These are phyloP conservation scores for Aspergillus hortae DNA, from an alignment of 2,329 filamentous ascomycete genomes.

Conservation along the genomic window DNA sequence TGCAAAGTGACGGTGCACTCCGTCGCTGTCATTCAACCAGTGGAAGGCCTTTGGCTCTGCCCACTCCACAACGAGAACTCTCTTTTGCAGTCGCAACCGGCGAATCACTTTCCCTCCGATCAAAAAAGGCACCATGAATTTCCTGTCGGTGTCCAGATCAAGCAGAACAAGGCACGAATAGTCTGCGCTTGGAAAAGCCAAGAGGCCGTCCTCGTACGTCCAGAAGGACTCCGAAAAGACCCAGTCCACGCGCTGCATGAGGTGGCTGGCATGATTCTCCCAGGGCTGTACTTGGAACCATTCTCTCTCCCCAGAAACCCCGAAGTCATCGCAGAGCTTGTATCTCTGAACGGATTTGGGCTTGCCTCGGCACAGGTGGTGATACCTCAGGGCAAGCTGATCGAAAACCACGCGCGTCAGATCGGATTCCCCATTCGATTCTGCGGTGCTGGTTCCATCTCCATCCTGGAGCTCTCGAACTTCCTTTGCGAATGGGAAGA, in stretches of 20 bases:
- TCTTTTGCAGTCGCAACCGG: conserved; percentile 51
- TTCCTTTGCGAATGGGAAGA: conserved; percentile 55
- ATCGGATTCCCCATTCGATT: conserved; percentile 3
- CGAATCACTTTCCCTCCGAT: conserved; percentile 50
- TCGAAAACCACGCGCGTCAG: conserved; percentile 42
- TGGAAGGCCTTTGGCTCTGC: conserved; percentile 52
- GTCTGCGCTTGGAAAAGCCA: conserved; percentile 50
- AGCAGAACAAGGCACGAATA: conserved; percentile 41
- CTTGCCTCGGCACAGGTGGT: conserved; percentile 48
- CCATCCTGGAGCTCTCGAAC: conserved; percentile 36
- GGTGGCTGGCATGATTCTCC: conserved; percentile 39
- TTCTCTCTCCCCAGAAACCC: conserved; percentile 32
- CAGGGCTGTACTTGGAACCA: conserved; percentile 42
- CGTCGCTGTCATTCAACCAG: conserved; percentile 50
- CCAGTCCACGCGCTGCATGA: conserved; percentile 27
- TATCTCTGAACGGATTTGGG: conserved; percentile 48
- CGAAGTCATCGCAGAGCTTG: conserved; percentile 36
- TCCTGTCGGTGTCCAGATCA: conserved; percentile 47
- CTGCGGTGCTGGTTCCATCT: background rate
- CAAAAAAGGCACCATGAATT: conserved; percentile 52
- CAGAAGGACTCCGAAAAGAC: conserved; percentile 45
- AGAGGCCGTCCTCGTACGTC: conserved; percentile 56
- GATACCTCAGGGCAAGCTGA: conserved; percentile 53
- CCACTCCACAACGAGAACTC: conserved; percentile 63
- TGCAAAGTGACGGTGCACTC: conserved; percentile 57